Base-by-base conservation (phyloP, 768 basidiomycete genomes). In the Stropharia rugosoannulata region DNA sequence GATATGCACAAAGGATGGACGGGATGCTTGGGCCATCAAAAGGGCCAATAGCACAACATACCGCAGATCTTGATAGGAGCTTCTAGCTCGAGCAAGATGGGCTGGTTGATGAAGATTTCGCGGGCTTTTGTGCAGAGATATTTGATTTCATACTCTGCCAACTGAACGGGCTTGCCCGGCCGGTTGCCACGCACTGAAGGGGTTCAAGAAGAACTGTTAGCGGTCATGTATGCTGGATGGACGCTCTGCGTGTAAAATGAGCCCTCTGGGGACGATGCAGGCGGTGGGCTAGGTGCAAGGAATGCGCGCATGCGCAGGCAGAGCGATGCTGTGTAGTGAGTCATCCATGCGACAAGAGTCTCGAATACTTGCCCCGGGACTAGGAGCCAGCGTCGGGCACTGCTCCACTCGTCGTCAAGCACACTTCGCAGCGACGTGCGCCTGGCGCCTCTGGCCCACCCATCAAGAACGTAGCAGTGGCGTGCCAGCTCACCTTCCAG, bases 41-140 rank as follows among this genome's bases (percentile, higher is more conserved):
- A 15, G 12, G 32, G 40, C 50, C 50, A 18, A 41, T 9, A 18
- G 25, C 42, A 35, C 19, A 27, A 78, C 93, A 65, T 62, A 96
- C 96, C 96, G 70, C 97, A 98, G 72, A 99, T 99, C 86, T 99
- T 99, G 79, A 99, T 98, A 64, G 96, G 96, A 49, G 96, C 97
- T 73, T 98, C 97, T 63, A 98, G 80, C 77, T 98, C 96, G 72
- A 98, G 83, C 58, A 98, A 79, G 71, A 98, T 98, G 59, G 96
- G 96, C 72, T 99, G 96, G 75, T 92, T 93, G 77, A 99, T 98
- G 79, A 99, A 98, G 70, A 99, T 98, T 76, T 99, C 97, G 64
- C 96, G 82, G 49, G 95, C 95, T 80, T 93, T 97, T 69, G 95
- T 97, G 80, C 96, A 99, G 61, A 99, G 84, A 73, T 95, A 94